Evolutionary conservation across 2,329 filamentous ascomycete species (phyloP), one percentile per base, ranked within the genome.

Genomic region (Coniochaeta sp.): DNA sequence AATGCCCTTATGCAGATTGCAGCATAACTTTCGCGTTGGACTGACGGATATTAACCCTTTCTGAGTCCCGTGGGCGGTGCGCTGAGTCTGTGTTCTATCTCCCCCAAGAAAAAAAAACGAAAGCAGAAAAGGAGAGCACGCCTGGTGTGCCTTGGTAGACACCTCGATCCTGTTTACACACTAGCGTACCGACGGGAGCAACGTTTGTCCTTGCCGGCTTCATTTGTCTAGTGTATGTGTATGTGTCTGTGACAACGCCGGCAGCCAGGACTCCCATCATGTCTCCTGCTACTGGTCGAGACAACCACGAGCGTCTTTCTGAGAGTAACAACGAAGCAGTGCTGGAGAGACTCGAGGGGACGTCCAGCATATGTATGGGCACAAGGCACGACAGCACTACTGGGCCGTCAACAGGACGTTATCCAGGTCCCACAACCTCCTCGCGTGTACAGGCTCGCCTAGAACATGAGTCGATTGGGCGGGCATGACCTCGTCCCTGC

Each of bases 401-500:
- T 38, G 54, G 31, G 11, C 54, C 28, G 31, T 57, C 54, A 38
- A 34, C 19, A 12, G 9, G 54, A 57, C 38, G 54, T 14, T 31
- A 22, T 7, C 38, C 34, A 38, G n/a, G 54, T 57, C 54, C 31
- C 31, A 57, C 54, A 38, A 38, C 54, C 34, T 57, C 33, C 24
- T 57, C 54, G 31, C 17, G 54, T 57, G 54, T 57, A 57, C 54
- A 31, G 17, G 54, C 24, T 57, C 54, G 54, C 54, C 54, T 57
- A 57, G 54, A 24, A 12, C 9, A 36, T 22, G 31, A 22, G 34
- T 22, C 54, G 5, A 57, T 57, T 57, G 54, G 54, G 38, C 12
- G 31, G 34, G 14, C 7, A 36, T 26, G 19, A 14, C 54, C n/a
- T 57, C 54, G 34, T 57, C 31, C 54, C 31, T 57, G 31, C 31